phyloP scores from a whole-genome alignment of 768 basidiomycete species.

The Pisolithus orientalis region DNA sequence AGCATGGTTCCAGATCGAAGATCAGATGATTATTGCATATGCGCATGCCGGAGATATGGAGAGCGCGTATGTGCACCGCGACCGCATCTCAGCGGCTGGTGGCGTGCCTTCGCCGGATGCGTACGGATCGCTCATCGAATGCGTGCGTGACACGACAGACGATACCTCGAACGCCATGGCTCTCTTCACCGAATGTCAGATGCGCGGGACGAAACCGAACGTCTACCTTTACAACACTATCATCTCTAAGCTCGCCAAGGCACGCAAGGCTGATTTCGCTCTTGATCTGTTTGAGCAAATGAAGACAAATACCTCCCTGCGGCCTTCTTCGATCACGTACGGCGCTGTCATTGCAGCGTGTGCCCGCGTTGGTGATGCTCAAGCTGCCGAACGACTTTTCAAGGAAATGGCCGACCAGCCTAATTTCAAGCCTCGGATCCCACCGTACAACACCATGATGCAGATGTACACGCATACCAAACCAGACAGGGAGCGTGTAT shows the following conservation, averaged over 20 bases:
- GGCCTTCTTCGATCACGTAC: slow-evolving; percentile 84
- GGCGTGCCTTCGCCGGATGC: slow-evolving; percentile 81
- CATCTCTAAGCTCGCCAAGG: slow-evolving; percentile 92
- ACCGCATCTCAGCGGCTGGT: slow-evolving; percentile 70
- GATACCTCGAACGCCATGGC: slow-evolving; percentile 84
- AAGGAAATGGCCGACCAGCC: slow-evolving; percentile 68
- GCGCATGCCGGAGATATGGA: slow-evolving; percentile 79
- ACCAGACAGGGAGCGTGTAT: slow-evolving; percentile 71
- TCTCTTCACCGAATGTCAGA: slow-evolving; percentile 74
- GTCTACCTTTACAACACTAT: slow-evolving; percentile 94
- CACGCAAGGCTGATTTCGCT: slow-evolving; percentile 87
- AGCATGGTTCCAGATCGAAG: slow-evolving; percentile 77
- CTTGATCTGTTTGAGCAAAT: slow-evolving; percentile 84
- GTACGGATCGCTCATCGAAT: slow-evolving; percentile 84
- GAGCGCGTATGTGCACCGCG: slow-evolving; percentile 74
- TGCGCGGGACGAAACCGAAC: slow-evolving; percentile 66
- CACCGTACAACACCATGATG: slow-evolving; percentile 99
- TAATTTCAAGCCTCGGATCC: slow-evolving; percentile 83
- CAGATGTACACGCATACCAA: slow-evolving; percentile 90
- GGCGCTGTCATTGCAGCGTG: slow-evolving; percentile 93
- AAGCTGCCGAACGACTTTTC: slow-evolving; percentile 78
- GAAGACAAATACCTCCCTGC: slow-evolving; percentile 51
- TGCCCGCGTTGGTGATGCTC: slow-evolving; percentile 84
- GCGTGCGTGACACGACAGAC: slow-evolving; percentile 91
- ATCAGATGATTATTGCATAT: slow-evolving; percentile 82